Conservation (phyloP, 2,329 filamentous ascomycete species). For the Sporothrix dimorphospora region DNA sequence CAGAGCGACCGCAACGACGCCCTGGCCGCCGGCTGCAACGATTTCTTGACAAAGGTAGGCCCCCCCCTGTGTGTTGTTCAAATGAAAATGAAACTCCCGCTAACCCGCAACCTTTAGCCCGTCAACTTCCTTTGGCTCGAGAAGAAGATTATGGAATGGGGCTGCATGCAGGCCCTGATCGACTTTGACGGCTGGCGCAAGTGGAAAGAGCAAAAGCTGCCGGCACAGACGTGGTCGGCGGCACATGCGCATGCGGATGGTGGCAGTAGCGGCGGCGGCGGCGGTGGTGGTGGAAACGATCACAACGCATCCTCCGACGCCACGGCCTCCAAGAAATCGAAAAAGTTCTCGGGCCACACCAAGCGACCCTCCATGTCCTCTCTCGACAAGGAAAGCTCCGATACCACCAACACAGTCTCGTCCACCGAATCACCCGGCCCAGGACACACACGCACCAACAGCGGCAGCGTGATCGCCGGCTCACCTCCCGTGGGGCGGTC, state of each 20-base stretch:
- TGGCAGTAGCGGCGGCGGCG: not conserved
- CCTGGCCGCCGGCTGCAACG: conserved; percentile 92
- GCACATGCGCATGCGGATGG: not conserved
- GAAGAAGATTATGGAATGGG: conserved; percentile 98
- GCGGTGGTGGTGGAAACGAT: not conserved
- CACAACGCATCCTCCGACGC: conserved; percentile 3
- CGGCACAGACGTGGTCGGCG: not conserved
- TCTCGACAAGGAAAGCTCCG: conserved; percentile 16
- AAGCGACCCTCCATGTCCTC: conserved; percentile 25
- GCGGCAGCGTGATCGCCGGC: not conserved
- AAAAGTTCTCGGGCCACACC: conserved; percentile 6
- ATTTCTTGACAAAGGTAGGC: conserved; percentile 94
- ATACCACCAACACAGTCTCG: conserved; percentile 22
- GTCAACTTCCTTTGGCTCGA: conserved; percentile 98
- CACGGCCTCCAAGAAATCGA: conserved; percentile 5
- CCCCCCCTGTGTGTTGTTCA: not conserved
- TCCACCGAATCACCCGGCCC: not conserved
- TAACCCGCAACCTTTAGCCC: conserved; percentile 65
- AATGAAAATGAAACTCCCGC: not conserved
- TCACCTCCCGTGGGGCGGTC: not conserved
- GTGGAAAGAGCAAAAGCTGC: conserved; percentile 79
- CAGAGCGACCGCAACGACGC: conserved; percentile 96
- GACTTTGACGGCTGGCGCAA: conserved; percentile 98
- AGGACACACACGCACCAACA: not conserved
- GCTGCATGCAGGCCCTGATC: conserved; percentile 98